phyloP scores from a whole-genome alignment of 768 basidiomycete genomes.

The Saitozyma sp. region DNA sequence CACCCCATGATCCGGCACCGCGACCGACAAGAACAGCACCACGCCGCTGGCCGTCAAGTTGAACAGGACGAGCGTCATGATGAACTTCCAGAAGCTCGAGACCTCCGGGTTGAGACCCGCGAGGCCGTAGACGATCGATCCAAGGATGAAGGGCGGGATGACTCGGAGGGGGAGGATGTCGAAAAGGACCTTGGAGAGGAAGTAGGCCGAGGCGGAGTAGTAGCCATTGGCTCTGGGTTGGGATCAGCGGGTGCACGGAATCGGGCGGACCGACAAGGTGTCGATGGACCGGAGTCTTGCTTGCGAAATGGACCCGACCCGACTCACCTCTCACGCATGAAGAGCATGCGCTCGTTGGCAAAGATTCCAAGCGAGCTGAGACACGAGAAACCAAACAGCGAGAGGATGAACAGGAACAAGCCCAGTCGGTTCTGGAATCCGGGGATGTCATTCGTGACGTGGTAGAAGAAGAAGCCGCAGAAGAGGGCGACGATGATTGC shows the following conservation, averaged over 20 bases:
- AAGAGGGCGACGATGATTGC: constrained; percentile 82
- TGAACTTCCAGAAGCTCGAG: constrained; percentile 94
- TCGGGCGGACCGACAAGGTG: neutral
- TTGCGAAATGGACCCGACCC: neutral
- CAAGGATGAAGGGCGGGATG: constrained; percentile 91
- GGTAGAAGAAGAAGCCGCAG: constrained; percentile 89
- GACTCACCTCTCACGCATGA: constrained; percentile 92
- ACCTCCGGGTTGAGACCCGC: constrained; percentile 93
- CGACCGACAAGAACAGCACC: constrained; percentile 84
- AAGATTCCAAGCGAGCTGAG: constrained; percentile 90
- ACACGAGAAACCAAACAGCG: constrained; percentile 95
- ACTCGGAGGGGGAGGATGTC: constrained; percentile 93
- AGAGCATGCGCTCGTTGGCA: constrained; percentile 90
- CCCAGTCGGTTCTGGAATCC: constrained; percentile 82
- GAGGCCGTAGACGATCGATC: constrained; percentile 90
- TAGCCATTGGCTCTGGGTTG: constrained; percentile 83
- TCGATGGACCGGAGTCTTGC: neutral
- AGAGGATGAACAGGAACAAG: constrained; percentile 95
- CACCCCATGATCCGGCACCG: constrained; percentile 79
- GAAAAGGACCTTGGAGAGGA: constrained; percentile 93
- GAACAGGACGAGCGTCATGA: constrained; percentile 91
- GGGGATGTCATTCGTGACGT: constrained; percentile 87
- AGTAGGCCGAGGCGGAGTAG: constrained; percentile 95
- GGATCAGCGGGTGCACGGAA: neutral
- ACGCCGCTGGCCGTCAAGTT: constrained; percentile 93